A percentile compares a stretch with the other conserved stretches of the same genome.
These are phyloP conservation scores for Neoboletus magnificus DNA, from an alignment of 768 basidiomycete species.

Conservation along the genomic window DNA sequence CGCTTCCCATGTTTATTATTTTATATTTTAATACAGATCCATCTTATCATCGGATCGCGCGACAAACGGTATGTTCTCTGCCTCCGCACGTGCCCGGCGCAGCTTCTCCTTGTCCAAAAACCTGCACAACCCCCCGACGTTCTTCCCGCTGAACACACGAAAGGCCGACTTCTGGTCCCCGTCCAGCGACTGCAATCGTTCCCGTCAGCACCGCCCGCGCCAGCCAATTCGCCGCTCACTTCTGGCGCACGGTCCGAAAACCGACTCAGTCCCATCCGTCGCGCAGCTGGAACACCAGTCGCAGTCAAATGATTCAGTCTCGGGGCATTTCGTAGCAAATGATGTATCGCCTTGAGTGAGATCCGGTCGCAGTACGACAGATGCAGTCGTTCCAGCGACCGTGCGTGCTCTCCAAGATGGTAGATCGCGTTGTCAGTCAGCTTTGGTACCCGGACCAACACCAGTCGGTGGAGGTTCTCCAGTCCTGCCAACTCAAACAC, in stretches of 20 bases:
- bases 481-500: constrained; percentile 77
- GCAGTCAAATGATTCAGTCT: constrained; percentile 71
- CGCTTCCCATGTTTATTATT: not conserved
- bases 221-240: constrained; percentile 37
- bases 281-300: constrained; percentile 76
- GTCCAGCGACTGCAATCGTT: constrained; percentile 51
- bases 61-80: constrained; percentile 54
- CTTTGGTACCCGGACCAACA: constrained; percentile 75
- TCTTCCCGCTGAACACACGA: constrained; percentile 75
- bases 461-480: constrained; percentile 67
- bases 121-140: constrained; percentile 55
- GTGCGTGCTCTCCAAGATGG: constrained; percentile 70
- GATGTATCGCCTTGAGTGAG: constrained; percentile 71
- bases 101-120: constrained; percentile 72
- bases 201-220: constrained; percentile 1
- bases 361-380: constrained; percentile 84
- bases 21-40: constrained; percentile 50
- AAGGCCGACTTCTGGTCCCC: constrained; percentile 66
- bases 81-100: constrained; percentile 57
- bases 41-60: constrained; percentile 62
- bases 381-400: constrained; percentile 73
- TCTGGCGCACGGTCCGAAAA: constrained; percentile 74
- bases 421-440: constrained; percentile 83
- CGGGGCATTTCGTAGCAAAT: constrained; percentile 56
- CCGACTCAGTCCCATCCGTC: constrained; percentile 61